phyloP scores from a whole-genome alignment of 2,329 filamentous ascomycete species.

The Paraconiothyrium sp. region DNA sequence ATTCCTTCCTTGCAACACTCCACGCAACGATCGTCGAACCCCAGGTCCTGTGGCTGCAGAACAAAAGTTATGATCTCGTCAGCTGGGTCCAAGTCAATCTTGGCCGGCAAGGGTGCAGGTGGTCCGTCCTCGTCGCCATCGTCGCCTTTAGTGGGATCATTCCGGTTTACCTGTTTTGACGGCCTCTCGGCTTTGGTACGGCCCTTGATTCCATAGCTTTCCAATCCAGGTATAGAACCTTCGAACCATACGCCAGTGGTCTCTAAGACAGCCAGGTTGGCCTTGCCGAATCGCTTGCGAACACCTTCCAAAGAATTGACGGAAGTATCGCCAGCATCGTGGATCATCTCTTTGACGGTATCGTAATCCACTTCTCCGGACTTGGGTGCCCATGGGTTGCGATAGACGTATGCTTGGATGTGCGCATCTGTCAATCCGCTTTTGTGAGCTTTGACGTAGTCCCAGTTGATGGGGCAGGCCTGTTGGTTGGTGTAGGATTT shows the following conservation, averaged over 20 bases:
- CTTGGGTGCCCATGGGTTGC: constrained; percentile 11
- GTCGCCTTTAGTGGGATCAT: background rate
- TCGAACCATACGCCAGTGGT: constrained; percentile 25
- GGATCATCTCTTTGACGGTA: background rate
- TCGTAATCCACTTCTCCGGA: background rate
- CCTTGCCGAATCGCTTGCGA: constrained; percentile 24
- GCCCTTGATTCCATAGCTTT: constrained; percentile 12
- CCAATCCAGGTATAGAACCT: constrained; percentile 13
- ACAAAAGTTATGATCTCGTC: background rate
- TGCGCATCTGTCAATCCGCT: background rate
- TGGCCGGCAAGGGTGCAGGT: background rate
- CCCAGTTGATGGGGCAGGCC: constrained; percentile 12
- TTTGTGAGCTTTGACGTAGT: constrained; percentile 1
- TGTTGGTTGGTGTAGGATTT: background rate
- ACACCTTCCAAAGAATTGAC: constrained; percentile 13
- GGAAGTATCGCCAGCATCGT: background rate
- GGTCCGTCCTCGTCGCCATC: no score
- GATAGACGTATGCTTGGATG: constrained; percentile 5
- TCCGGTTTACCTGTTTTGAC: background rate
- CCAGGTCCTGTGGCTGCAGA: background rate
- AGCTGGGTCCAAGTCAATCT: background rate
- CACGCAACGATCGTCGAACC: background rate
- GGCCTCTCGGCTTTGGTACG: background rate
- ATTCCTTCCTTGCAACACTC: constrained; percentile 7
- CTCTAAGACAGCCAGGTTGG: constrained; percentile 21